Base-by-base conservation (phyloP, 495 filamentous ascomycete genomes). In the Tetracladium marchalianum region DNA sequence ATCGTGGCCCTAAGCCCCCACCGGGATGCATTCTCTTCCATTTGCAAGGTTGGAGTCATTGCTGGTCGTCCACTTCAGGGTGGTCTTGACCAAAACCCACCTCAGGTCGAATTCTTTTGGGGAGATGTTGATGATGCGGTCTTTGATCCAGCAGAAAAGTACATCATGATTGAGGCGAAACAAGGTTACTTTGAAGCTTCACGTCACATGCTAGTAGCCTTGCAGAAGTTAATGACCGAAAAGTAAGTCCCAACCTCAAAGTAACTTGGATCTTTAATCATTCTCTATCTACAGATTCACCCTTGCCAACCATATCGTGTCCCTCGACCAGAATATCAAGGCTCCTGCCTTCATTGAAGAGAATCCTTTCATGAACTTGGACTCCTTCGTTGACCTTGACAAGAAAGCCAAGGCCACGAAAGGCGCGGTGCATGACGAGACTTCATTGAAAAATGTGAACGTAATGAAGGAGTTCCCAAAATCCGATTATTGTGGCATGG, bases 41-140 rank as follows among this genome's bases (percentile, higher is more conserved):
- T 68, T 35, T 83, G 78, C 51, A 64, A 73, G 9, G 56, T 84
- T 15, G 82, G 75, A 11, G 62, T 77, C 31, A 70, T 87, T 27
- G 82, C 81, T 35, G 78, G 77, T 2, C 63, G 82, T 5, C 72
- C 79, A 0, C 12, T 52, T 12, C 46, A 73, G 1, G 63, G 64
- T 11, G 63, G 63, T 0, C 62, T 85, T 0, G 57, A 72, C 12
- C 61, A 67, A 31, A 73, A 75, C 40, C 79, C 81, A n/a, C 73
- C 76, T 1, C 67, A 80, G 49, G 64, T 87, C n/a, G 80, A 85
- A 50, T 62, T 85, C 0, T 82, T 76, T 59, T 80, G 83, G 51
- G 70, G 69, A 5, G 51, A 64, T 1, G 43, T 66, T 3, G 65
- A 73, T 12, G 73, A 84, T 32, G 53, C 70, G 4, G 62, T 75